Evolutionary conservation across 2,329 filamentous ascomycete species (phyloP).

Genomic region (Gnomoniopsis sp.): DNA sequence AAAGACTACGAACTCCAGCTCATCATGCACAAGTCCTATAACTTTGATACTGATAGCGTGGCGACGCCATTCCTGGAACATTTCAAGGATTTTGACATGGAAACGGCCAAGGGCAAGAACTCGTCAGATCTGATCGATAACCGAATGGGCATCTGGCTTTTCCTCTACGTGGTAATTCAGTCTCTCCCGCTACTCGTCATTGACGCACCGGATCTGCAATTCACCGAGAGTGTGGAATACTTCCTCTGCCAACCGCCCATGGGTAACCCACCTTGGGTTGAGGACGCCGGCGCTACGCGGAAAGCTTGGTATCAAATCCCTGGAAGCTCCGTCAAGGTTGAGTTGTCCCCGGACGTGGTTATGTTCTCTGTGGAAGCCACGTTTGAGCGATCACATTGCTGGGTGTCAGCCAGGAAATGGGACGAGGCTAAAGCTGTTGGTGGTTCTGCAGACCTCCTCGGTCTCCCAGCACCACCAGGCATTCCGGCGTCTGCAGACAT

Average conservation of each 20-base stretch:
- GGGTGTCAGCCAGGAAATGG: slow-evolving; percentile 51
- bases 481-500: slow-evolving; percentile 5
- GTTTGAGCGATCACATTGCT: slow-evolving; percentile 56
- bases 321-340: slow-evolving; percentile 54
- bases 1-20: slow-evolving; percentile 75
- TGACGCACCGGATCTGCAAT: slow-evolving; percentile 67
- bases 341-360: slow-evolving; percentile 57
- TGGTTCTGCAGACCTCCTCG: slow-evolving; percentile 24
- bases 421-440: slow-evolving; percentile 26
- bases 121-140: slow-evolving; percentile 67
- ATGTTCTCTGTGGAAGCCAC: slow-evolving; percentile 60
- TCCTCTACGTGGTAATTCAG: slow-evolving; percentile 75
- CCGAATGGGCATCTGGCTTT: slow-evolving; percentile 75
- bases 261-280: slow-evolving; percentile 70
- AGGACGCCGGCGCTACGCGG: slow-evolving; percentile 59
- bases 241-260: slow-evolving; percentile 76
- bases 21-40: slow-evolving; percentile 78
- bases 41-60: slow-evolving; percentile 63
- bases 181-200: slow-evolving; percentile 74
- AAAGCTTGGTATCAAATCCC: slow-evolving; percentile 74
- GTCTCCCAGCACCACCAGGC: slow-evolving; percentile 19
- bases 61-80: slow-evolving; percentile 62
- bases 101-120: slow-evolving; percentile 61
- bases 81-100: slow-evolving; percentile 69
- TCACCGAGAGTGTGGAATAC: slow-evolving; percentile 72